phyloP scores from a whole-genome alignment of 108 stramenopile genomes.

The Licmophora abbreviata region DNA sequence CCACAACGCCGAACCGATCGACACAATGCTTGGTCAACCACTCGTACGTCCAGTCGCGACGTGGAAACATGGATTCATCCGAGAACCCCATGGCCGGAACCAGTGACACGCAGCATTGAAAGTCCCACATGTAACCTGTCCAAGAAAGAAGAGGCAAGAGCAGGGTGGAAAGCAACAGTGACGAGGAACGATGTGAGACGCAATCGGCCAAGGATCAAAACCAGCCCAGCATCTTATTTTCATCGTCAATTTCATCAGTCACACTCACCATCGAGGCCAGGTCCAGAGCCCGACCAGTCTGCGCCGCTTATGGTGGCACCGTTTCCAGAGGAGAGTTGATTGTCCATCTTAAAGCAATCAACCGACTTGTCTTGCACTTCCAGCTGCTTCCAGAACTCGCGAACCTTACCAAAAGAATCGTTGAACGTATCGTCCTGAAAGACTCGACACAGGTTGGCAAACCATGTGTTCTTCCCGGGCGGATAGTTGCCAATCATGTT shows the following conservation, averaged over 20 bases:
- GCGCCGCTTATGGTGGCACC: not conserved
- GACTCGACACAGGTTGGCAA: constrained; percentile 47
- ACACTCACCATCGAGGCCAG: not conserved
- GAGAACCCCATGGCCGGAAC: constrained; percentile 63
- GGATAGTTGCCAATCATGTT: constrained; percentile 82
- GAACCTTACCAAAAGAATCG: constrained; percentile 13
- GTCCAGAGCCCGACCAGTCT: not conserved
- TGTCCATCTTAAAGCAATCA: no score
- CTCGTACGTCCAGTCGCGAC: constrained; percentile 44
- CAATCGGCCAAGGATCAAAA: not conserved
- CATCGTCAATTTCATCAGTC: not conserved
- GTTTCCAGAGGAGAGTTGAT: not conserved
- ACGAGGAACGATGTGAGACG: not conserved
- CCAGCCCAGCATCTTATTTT: not conserved
- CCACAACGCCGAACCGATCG: constrained; percentile 50
- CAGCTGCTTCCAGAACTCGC: constrained; percentile 25
- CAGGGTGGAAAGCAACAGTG: not conserved
- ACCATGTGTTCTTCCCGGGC: constrained; percentile 35
- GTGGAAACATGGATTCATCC: constrained; percentile 60
- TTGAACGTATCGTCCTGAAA: constrained; percentile 25
- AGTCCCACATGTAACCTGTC: constrained; percentile 46
- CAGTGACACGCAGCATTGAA: constrained; percentile 43
- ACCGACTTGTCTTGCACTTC: constrained; percentile 8
- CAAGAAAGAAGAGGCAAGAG: not conserved
- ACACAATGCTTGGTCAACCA: constrained; percentile 54